These are phyloP conservation scores for Boletus sp. DNA, from an alignment of 768 basidiomycete genomes.

Conservation along the genomic window DNA sequence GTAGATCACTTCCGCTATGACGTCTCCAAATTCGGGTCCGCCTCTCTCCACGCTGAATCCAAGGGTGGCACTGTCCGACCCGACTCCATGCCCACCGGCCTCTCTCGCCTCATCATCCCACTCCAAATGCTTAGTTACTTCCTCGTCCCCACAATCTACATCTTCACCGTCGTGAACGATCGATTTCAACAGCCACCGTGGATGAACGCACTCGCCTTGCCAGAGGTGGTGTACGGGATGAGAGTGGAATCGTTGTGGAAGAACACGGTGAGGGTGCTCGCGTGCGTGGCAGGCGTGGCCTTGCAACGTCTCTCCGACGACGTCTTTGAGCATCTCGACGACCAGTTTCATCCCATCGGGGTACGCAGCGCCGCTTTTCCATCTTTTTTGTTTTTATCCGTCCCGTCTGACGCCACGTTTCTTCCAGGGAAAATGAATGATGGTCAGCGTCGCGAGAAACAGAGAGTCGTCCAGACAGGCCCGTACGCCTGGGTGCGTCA, in stretches of 20 bases:
- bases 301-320: not conserved
- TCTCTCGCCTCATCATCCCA: not conserved
- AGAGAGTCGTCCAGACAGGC: conserved; percentile 10
- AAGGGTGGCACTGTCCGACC: conserved; percentile 4
- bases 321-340: conserved; percentile 1
- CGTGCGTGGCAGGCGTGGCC: not conserved
- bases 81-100: not conserved
- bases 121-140: not conserved
- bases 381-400: too few species aligned
- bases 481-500: conserved; percentile 15
- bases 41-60: not conserved
- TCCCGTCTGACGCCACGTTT: not conserved
- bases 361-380: not conserved
- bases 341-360: conserved; percentile 7
- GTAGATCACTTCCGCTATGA: not conserved
- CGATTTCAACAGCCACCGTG: conserved; percentile 5
- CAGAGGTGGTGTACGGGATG: not conserved
- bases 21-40: not conserved
- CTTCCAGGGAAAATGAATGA: not conserved
- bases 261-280: not conserved
- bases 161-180: not conserved
- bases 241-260: not conserved
- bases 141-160: not conserved
- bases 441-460: conserved; percentile 11
- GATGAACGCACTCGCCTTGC: conserved; percentile 1